Percentiles rank a stretch among this genome's conserved stretches.
Evolutionary conservation across 768 basidiomycete genomes (phyloP).

Genomic region (Fibroporia radiculosa): DNA sequence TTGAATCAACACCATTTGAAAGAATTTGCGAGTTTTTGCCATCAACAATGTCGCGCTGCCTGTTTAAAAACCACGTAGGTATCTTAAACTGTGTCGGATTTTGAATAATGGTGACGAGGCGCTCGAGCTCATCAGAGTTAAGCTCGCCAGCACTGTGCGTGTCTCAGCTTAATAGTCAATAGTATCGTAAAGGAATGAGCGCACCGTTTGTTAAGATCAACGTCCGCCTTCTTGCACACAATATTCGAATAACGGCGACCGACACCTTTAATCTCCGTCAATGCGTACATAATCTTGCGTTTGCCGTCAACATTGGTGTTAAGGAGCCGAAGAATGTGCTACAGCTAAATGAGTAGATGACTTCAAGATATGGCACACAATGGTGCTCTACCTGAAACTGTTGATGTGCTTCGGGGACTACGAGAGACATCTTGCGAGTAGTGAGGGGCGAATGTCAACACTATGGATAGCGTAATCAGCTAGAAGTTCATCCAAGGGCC

Average conservation of each 20-base stretch:
- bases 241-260: slow-evolving; percentile 98
- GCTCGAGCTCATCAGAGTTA: slow-evolving; percentile 99
- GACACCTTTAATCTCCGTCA: slow-evolving; percentile 99
- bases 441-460: background rate
- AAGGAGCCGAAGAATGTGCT: slow-evolving; percentile 99
- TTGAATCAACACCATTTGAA: slow-evolving; percentile 95
- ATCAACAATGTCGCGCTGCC: slow-evolving; percentile 96
- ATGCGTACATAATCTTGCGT: slow-evolving; percentile 97
- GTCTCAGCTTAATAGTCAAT: background rate
- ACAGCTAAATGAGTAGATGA: slow-evolving; percentile 8
- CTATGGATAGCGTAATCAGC: background rate
- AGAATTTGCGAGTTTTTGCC: slow-evolving; percentile 96
- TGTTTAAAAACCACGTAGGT: slow-evolving; percentile 98
- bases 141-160: slow-evolving; percentile 91
- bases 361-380: background rate
- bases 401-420: slow-evolving; percentile 89
- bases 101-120: slow-evolving; percentile 98
- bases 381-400: slow-evolving; percentile 75
- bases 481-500: slow-evolving; percentile 7
- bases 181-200: slow-evolving; percentile 20
- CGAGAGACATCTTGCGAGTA: slow-evolving; percentile 77
- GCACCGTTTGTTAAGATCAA: slow-evolving; percentile 97
- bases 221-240: slow-evolving; percentile 99
- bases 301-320: slow-evolving; percentile 99
- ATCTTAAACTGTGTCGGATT: slow-evolving; percentile 99